Percentiles rank a stretch among this genome's conserved stretches.
phyloP scores from a whole-genome alignment of 2,329 filamentous ascomycete genomes.

The Spiromastix sp. region DNA sequence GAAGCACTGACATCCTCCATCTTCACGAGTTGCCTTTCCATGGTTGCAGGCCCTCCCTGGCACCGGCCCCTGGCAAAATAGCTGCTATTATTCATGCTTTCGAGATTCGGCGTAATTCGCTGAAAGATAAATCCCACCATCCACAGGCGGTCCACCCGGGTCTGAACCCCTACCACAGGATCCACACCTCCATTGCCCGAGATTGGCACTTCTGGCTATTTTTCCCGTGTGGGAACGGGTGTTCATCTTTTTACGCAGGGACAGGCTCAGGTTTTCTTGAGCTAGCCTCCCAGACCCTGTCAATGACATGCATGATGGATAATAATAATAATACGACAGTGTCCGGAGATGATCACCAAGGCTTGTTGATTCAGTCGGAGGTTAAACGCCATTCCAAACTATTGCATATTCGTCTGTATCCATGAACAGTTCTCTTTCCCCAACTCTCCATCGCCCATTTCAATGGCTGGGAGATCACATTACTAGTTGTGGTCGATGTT shows the following conservation, averaged over 20 bases:
- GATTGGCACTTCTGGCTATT: constrained; percentile 1
- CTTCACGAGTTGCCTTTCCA: background rate
- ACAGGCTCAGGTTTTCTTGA: no score
- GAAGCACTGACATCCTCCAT: constrained; percentile 1
- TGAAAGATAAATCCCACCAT: no score
- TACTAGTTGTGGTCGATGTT: no score
- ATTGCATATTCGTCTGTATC: background rate
- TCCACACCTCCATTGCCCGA: constrained; percentile 4
- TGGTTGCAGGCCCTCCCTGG: constrained; percentile 2
- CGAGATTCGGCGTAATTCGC: constrained; percentile 1
- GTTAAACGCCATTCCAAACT: background rate
- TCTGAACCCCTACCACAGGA: constrained; percentile 1
- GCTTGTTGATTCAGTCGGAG: constrained; percentile 4
- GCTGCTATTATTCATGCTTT: no score
- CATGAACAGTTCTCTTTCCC: background rate
- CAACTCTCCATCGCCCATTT: background rate
- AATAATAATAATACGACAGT: constrained; percentile 4
- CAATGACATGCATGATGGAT: constrained; percentile 7
- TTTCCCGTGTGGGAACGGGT: background rate
- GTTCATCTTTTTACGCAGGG: constrained; percentile 3
- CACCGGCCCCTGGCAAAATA: background rate
- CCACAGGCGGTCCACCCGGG: no score
- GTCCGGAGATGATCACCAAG: constrained; percentile 6
- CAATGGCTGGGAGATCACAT: no score
- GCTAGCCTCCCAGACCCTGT: no score